Conservation (phyloP, 768 basidiomycete genomes). For the Termitomyces sp. region DNA sequence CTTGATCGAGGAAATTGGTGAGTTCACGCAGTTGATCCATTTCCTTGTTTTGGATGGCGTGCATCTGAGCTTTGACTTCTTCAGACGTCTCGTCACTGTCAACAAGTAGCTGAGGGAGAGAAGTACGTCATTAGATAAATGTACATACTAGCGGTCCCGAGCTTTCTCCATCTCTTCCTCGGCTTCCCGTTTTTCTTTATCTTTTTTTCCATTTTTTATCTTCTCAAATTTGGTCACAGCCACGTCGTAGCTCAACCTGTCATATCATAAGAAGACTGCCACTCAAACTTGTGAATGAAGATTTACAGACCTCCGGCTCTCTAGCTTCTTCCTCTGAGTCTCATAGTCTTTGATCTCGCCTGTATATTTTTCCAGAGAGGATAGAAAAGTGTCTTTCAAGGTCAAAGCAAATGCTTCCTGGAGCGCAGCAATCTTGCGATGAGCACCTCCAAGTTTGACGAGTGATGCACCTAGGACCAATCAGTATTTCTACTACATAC, state of each 20-base stretch:
- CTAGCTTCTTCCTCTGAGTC: constrained; percentile 75
- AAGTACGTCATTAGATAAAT: neutral
- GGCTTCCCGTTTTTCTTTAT: constrained; percentile 71
- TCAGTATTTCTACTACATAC: neutral
- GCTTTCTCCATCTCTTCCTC: constrained; percentile 78
- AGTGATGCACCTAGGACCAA: constrained; percentile 56
- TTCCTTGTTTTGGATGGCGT: constrained; percentile 77
- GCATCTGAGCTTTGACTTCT: constrained; percentile 78
- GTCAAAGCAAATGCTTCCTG: constrained; percentile 78
- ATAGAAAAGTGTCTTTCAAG: constrained; percentile 69
- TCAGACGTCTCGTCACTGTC: constrained; percentile 80
- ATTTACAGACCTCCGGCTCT: constrained; percentile 64
- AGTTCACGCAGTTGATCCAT: constrained; percentile 66
- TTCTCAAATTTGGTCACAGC: constrained; percentile 68
- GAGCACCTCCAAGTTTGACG: constrained; percentile 72
- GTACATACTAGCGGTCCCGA: constrained; percentile 66
- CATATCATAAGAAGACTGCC: neutral
- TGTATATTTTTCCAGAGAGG: constrained; percentile 56
- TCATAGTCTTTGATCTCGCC: constrained; percentile 86
- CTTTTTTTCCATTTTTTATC: constrained; percentile 68
- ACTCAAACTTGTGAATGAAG: neutral
- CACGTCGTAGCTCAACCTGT: constrained; percentile 73
- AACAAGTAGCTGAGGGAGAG: neutral
- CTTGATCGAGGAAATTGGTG: constrained; percentile 63
- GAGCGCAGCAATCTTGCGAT: constrained; percentile 78